Conservation (phyloP, 768 basidiomycete genomes). For the Termitomyces sp. region DNA sequence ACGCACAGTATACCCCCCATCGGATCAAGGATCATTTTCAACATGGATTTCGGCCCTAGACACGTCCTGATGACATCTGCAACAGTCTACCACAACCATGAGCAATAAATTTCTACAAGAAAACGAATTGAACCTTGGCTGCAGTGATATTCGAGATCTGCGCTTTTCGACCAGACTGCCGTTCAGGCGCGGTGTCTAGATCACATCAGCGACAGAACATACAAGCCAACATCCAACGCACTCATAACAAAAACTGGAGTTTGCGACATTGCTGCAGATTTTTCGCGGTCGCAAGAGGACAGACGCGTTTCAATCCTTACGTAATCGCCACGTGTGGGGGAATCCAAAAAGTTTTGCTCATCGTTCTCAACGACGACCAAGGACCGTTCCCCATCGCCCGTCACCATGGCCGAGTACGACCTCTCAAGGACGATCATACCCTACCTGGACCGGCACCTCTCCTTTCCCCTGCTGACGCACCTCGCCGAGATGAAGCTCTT, state of each 20-base stretch:
- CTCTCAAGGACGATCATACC: slow-evolving; percentile 88
- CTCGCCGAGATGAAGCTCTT: slow-evolving; percentile 74
- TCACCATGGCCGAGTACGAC: slow-evolving; percentile 79
- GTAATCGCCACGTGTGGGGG: slow-evolving; percentile 4
- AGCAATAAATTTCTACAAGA: too few species aligned
- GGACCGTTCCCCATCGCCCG: neutral
- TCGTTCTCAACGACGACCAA: slow-evolving; percentile 9
- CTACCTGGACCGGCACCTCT: slow-evolving; percentile 91
- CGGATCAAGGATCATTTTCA: slow-evolving; percentile 99
- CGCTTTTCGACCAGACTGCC: slow-evolving; percentile 91
- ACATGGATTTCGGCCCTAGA: slow-evolving; percentile 95
- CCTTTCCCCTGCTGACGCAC: slow-evolving; percentile 88
- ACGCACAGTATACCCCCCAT: slow-evolving; percentile 97
- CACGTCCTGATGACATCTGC: slow-evolving; percentile 98
- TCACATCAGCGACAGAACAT: neutral
- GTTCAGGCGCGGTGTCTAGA: slow-evolving; percentile 87
- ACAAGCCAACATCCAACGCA: slow-evolving; percentile 22
- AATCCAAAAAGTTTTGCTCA: slow-evolving; percentile 11
- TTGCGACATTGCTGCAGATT: slow-evolving; percentile 38
- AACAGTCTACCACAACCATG: slow-evolving; percentile 59
- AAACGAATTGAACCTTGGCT: too few species aligned
- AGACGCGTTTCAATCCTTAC: slow-evolving; percentile 9
- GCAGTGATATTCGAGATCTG: slow-evolving; percentile 97
- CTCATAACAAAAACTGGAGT: slow-evolving; percentile 85
- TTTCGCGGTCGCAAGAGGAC: slow-evolving; percentile 5